Base-by-base conservation (phyloP, 352 stramenopile species). In the Phytopythium vexans region DNA sequence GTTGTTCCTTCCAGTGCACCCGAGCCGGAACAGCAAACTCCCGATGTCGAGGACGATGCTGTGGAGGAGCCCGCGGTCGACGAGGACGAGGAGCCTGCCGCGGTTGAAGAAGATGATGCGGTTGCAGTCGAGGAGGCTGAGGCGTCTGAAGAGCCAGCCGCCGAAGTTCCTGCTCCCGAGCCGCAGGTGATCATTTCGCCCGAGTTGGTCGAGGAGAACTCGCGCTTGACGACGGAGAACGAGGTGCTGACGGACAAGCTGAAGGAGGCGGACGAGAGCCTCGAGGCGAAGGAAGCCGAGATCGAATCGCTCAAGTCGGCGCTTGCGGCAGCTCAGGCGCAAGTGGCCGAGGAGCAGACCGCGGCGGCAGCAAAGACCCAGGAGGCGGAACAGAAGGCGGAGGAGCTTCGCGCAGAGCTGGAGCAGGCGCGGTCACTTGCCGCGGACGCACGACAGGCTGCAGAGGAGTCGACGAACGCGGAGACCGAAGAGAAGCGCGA, bases 171-270 rank as follows among this genome's bases (percentile, higher is more conserved):
- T 10, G 59, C 35, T 2, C 41, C 49, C 2, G 58, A 82, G 39
- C 64, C 59, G 7, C 46, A 59, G 6, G 48, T 50, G 41, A 49
- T 71, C 27, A 50, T 59, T 32, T 74, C 61, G 6, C 43, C 48
- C 1, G 70, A 70, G 6, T 42, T 86, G 38, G 27, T 66, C 40
- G 47, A 74, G 43, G 64, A 78, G 53, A 88, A 82, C 38, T 63
- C 75, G 43, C 62, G 66, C 12, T 54, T 79, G 41, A 49, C 52
- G n/a, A 46, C 46, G 14, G 65, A 86, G 52, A 84, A 79, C 27
- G 61, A 71, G 10, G 47, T 56, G 39, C 41, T 88, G 47, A 43
- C 51, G 21, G 52, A 67, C 8, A 66, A 82, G 47, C 56, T 89
- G 31, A 49, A 62, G 15, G 15, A 42, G 1, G 58, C 61, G 12